Base-by-base conservation (phyloP, 768 basidiomycete species). In the Phylloporus arenicola region DNA sequence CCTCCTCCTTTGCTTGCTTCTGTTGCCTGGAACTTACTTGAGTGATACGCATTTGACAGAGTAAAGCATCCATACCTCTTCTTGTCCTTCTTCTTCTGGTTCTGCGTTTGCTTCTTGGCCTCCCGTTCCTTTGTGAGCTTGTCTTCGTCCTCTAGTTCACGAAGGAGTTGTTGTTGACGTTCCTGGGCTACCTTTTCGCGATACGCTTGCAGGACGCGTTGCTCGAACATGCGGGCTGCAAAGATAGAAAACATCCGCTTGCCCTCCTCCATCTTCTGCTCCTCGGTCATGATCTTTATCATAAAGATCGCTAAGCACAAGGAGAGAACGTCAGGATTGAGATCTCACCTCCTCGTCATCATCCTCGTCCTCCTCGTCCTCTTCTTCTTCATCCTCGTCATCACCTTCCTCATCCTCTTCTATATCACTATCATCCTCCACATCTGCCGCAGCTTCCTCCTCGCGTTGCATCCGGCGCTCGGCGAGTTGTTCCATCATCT, bases 401-500 rank as follows among this genome's bases (percentile, higher is more conserved):
- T 77, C 81, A 1, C 72, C 82, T 1, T 75, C 81, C 0, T 74
- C 79, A 0, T 81, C 82, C 1, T 82, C 83, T 0, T 79, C 80
- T 1, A 80, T 79, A 3, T 80, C 81, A 6, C 81, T 80, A 31
- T 79, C 82, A 19, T 78, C 78, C 24, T 82, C 85, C 0, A 79
- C 80, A 31, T 81, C 83, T 0, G 79, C 76, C 16, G 74, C 78
- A 29, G 73, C 77, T 63, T 79, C 76, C 59, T 93, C 88, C 64
- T 97, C 94, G 4, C 94, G 80, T 59, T 89, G 86, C 80, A 95
- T 91, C 40, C 95, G 81, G 44, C 92, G 81, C 63, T 96, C 92
- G 0, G 95, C 94, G 17, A 99, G 80, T 70, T 95, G 92, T 68
- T 98, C 96, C 96, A 99, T 99, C 96, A 99, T 99, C 75, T 99